phyloP scores from a whole-genome alignment of 2,329 filamentous ascomycete species.

The Hysterium pulicare region DNA sequence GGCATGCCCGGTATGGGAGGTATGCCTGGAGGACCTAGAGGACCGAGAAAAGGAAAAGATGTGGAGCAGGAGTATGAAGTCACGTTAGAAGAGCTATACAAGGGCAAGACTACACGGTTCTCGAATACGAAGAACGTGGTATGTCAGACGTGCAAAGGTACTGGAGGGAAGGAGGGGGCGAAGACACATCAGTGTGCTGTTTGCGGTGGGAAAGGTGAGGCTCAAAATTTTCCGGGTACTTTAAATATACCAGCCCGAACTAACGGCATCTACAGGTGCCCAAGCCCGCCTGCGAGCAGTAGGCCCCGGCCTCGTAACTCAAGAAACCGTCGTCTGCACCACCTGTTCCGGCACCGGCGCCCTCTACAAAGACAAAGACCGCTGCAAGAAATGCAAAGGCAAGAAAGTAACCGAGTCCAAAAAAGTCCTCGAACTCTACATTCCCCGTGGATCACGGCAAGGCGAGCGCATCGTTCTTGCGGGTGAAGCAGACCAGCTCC shows the following conservation, averaged over 20 bases:
- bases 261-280: conserved; percentile 49
- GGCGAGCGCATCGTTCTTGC: conserved; percentile 87
- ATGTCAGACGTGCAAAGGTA: conserved; percentile 82
- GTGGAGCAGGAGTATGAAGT: conserved; percentile 92
- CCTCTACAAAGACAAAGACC: conserved; percentile 92
- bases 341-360: conserved; percentile 82
- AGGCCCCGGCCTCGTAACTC: conserved; percentile 79
- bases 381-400: conserved; percentile 98
- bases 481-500: conserved; percentile 90
- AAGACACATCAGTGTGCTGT: conserved; percentile 78
- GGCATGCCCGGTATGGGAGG: conserved; percentile 54
- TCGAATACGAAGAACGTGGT: conserved; percentile 91
- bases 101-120: conserved; percentile 97
- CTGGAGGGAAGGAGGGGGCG: conserved; percentile 86
- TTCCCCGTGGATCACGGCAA: conserved; percentile 74
- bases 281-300: conserved; percentile 77
- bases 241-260: too few relatives aligned
- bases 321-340: conserved; percentile 74
- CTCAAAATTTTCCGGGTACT: background rate
- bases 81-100: conserved; percentile 91
- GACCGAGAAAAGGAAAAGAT: conserved; percentile 68
- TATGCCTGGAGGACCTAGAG: conserved; percentile 46
- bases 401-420: conserved; percentile 81
- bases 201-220: conserved; percentile 71
- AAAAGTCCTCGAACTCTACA: conserved; percentile 95